Evolutionary conservation across 2,329 filamentous ascomycete species (phyloP), one percentile per base, ranked within the genome.

Genomic region (Hawksworthiomyces lignivorus): DNA sequence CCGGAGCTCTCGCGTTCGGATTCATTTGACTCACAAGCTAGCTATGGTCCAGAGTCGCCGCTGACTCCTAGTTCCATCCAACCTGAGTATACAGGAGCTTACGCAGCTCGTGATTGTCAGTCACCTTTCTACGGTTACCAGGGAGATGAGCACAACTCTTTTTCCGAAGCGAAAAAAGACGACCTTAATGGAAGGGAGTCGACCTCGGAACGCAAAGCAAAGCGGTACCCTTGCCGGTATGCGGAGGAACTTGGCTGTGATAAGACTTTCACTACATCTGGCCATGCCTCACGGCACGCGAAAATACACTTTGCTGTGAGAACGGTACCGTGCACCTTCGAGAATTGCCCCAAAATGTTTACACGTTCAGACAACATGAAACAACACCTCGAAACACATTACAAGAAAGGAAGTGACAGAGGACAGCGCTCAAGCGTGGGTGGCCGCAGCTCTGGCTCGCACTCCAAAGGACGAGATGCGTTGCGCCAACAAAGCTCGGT

Each of bases 351-450:
- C 60, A 87, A 87, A 65, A 84, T 83, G 55, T 89, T 89, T 53
- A 87, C 83, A 10, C 81, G 84, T 49, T 80, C 82, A 52, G 84
- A 89, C 69, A 89, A 89, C 68, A 89, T 89, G 84, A 87, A 87
- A 69, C 84, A 88, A 63, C 84, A 89, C 55, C 72, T 86, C 22
- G 77, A 85, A 54, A 88, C 84, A 1, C 84, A 89, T 59, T 82
- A 76, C 62, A 80, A 80, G 61, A 73, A 79, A 49, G 75, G 9
- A 62, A 64, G 64, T 24, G 67, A 72, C 21, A 63, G 65, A 3
- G 52, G 55, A n/a, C 52, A 53, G 8, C 47, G 59, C 9, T 50
- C 52, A 11, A 52, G 54, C 3, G 33, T 53, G 6, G 48, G 50
- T 8, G 48, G 48, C 12, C 43, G 48, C 21, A 48, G 54, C 2